Base-by-base conservation (phyloP, 192 early-diverging fungal species). In the Coemansia sp. region DNA sequence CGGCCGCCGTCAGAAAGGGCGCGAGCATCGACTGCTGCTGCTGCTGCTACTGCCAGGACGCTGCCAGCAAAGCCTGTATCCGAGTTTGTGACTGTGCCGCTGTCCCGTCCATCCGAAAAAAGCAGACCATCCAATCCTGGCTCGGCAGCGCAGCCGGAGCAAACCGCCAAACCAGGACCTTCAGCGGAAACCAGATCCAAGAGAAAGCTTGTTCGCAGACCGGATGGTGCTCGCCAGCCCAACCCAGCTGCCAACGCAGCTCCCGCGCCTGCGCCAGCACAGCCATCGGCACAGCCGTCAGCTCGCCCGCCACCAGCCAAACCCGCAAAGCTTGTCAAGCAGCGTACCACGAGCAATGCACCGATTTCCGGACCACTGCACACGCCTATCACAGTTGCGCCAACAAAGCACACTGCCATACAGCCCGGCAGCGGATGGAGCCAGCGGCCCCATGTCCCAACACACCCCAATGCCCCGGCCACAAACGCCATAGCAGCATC, bases 391-490 rank as follows among this genome's bases (percentile, higher is more conserved):
- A 37, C 36, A 4, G 20, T 69, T 15, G 61, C 38, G 32, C 54
- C 52, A n/a, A 45, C 59, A 1, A 22, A 17, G 37, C 64, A 70
- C 14, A 39, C 2, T 59, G 18, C 7, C 15, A 12, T 33, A 48
- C 66, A 48, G 18, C 67, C 58, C 22, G 64, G 68, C 45, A 71
- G 56, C 66, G 65, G 72, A 38, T 69, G 41, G 65, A 48, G 17
- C 14, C 61, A 71, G 62, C 20, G 60, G 2, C 68, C 51, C 43
- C 61, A 18, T 4, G 32, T 38, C 17, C 8, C 48, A 54, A 43
- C 51, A 33, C 5, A 39, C 17, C 38, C 9, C 51, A 34, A 20
- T 11, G 22, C 55, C 34, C 5, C 39, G 33, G 32, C 18, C 36
- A 7, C 65, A 14, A 45, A 18, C 38, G 11, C 59, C 51, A 59